Base-by-base conservation (phyloP, 2,329 filamentous ascomycete genomes). In the Botrytis medusae region DNA sequence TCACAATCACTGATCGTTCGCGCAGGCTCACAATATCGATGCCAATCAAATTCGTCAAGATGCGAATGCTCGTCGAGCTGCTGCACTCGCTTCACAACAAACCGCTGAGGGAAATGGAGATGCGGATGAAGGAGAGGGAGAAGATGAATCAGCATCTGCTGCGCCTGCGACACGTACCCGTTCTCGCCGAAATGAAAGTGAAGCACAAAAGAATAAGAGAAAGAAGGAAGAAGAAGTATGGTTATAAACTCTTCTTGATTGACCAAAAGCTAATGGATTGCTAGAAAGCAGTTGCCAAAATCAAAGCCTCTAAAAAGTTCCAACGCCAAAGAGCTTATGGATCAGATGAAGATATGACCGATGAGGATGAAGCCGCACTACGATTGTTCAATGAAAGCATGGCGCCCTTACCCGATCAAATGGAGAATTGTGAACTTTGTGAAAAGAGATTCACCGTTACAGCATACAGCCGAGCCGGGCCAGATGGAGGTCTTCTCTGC, bases 391-490 rank as follows among this genome's bases (percentile, higher is more conserved):
- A 87, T 69, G 78, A 86, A 74, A 81, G 82, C 80, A 57, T 82
- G 79, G 75, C 82, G 76, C 74, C 83, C 77, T 69, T 81, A n/a
- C 79, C 78, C 12, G 94, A 93, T 3, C 95, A 98, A 82, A 89
- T 95, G 79, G 94, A 93, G 76, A 95, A 97, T 77, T 98, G 95
- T 80, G 94, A 93, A 75, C 84, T 91, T 4, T 98, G 95, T 81
- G 87, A 88, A 61, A 97, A 96, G 81, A 90, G 94, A 54, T 98
- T 98, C 80, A 97, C 94, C 0, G 95, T 98, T 62, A 98, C 95
- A 0, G 88, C 93, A 0, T 98, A 98, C 83, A 94, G 92, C 75
- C 92, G 94, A 76, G 88, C 91, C 42, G 94, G 93, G 0, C 92
- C 93, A 0, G 86, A 92, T n/a, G 95, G 95, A 6, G 94, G 94